Base-by-base conservation (phyloP, 208 protist species). In the Crithidia brevicula region DNA sequence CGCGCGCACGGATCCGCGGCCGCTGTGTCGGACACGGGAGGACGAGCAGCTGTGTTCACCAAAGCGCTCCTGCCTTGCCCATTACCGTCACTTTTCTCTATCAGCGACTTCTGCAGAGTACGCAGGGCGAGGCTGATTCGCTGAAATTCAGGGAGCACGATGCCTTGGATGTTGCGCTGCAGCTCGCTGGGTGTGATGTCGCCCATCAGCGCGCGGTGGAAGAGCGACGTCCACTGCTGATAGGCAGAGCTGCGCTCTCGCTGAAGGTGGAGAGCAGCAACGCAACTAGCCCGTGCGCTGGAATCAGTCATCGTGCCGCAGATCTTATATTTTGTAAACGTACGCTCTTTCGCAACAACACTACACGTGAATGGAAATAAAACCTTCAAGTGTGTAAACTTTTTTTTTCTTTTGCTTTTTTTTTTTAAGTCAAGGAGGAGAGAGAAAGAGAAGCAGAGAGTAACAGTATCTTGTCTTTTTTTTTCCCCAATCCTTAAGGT, bases 211-310 rank as follows among this genome's bases (percentile, higher is more conserved):
- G 74, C 79, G 28, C 56, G 47, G 67, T 81, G 71, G 68, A 91
- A 88, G 28, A 79, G 70, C 3, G 57, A 50, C 22, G 78, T 79
- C 87, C 86, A 93, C 18, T 67, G 49, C 20, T 88, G 79, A 73
- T 92, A 93, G 15, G 74, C 43, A 52, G 74, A 53, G 53, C 87
- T 93, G 31, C 90, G 90, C 42, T 83, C 67, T 25, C 81, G 74
- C 65, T 93, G 90, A 27, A 85, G 64, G 53, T 58, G 22, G 16
- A 88, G 57, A n/a, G 75, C 79, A 8, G 63, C 25, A 46, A 70
- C 52, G 33, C 57, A 38, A 10, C 42, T 52, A 10, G 11, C 49
- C 5, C 27, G 8, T 7, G 36, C 10, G 36, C 36, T 40, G 36
- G 36, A 16, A 40, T 40, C 15, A 40, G 15, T 40, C 8, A 7